phyloP scores from a whole-genome alignment of 1,284 basidiomycete genomes.

The Gomphus bonarii region DNA sequence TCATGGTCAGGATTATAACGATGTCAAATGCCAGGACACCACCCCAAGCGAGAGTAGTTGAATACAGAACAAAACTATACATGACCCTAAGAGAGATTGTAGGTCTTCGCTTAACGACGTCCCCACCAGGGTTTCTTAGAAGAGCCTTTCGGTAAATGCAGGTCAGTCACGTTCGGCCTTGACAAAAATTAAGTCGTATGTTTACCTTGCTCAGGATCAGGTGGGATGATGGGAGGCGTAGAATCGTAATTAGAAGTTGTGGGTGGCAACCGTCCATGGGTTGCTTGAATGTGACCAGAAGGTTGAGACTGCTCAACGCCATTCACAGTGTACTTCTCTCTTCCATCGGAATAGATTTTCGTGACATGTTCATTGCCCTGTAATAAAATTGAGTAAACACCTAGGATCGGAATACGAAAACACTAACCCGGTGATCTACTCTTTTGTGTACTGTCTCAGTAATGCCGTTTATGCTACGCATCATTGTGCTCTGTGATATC shows the following conservation, averaged over 20 bases:
- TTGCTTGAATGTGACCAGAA: background rate
- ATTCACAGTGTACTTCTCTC: conserved; percentile 53
- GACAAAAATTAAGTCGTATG: background rate
- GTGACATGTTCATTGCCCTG: conserved; percentile 68
- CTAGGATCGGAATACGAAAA: background rate
- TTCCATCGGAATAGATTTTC: conserved; percentile 53
- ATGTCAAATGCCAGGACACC: background rate
- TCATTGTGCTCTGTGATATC: conserved; percentile 43
- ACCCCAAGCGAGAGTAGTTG: background rate
- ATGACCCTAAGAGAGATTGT: background rate
- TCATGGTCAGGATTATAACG: background rate
- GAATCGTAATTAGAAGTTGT: background rate
- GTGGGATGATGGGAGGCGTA: background rate
- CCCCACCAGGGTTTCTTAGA: conserved; percentile 10
- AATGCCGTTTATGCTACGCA: conserved; percentile 50
- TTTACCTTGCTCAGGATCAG: background rate
- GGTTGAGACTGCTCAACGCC: conserved; percentile 46
- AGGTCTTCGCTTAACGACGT: background rate
- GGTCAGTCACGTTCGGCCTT: background rate
- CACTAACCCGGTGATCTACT: conserved; percentile 42
- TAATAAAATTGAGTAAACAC: background rate
- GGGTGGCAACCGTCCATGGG: background rate
- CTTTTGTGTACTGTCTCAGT: conserved; percentile 49
- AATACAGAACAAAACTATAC: background rate
- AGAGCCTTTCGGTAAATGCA: background rate